phyloP scores from a whole-genome alignment of 192 early-diverging fungal genomes.

The Coemansia sp. region DNA sequence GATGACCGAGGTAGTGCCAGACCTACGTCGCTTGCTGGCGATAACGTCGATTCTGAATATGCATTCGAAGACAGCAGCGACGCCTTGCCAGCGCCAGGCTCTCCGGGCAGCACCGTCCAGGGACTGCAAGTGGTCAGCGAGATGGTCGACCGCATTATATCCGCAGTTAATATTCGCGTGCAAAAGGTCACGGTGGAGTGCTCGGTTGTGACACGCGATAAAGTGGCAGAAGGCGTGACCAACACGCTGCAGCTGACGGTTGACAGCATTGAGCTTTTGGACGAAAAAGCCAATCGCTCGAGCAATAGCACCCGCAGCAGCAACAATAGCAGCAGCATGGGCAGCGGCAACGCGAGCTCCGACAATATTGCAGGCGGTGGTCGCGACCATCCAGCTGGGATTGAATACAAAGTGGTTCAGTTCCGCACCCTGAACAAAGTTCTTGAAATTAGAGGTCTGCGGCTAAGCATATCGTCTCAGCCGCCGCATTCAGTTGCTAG shows the following conservation, averaged over 20 bases:
- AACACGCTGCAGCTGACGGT: slow-evolving; percentile 48
- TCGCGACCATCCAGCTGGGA: slow-evolving; percentile 37
- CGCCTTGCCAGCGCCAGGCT: slow-evolving; percentile 32
- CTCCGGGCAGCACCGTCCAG: slow-evolving; percentile 51
- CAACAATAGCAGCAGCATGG: slow-evolving; percentile 11
- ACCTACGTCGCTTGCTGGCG: slow-evolving; percentile 1
- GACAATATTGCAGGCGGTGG: slow-evolving; percentile 15
- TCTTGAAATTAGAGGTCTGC: slow-evolving; percentile 35
- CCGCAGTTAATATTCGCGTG: slow-evolving; percentile 72
- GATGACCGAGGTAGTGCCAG: not conserved
- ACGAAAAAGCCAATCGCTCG: slow-evolving; percentile 27
- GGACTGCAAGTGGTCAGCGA: slow-evolving; percentile 76
- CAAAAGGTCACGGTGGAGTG: slow-evolving; percentile 41
- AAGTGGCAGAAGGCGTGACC: slow-evolving; percentile 12
- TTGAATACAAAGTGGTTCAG: slow-evolving; percentile 49
- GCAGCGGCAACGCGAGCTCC: slow-evolving; percentile 16
- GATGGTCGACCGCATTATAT: slow-evolving; percentile 83
- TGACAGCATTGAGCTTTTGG: slow-evolving; percentile 44
- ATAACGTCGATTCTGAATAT: slow-evolving; percentile 12
- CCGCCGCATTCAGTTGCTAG: not conserved
- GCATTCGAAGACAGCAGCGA: slow-evolving; percentile 30
- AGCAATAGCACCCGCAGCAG: not conserved
- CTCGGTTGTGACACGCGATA: slow-evolving; percentile 21
- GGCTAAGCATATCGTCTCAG: slow-evolving; percentile 16
- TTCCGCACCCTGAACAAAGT: slow-evolving; percentile 47